phyloP scores from a whole-genome alignment of 495 filamentous ascomycete species.

The Aspergillus steynii region DNA sequence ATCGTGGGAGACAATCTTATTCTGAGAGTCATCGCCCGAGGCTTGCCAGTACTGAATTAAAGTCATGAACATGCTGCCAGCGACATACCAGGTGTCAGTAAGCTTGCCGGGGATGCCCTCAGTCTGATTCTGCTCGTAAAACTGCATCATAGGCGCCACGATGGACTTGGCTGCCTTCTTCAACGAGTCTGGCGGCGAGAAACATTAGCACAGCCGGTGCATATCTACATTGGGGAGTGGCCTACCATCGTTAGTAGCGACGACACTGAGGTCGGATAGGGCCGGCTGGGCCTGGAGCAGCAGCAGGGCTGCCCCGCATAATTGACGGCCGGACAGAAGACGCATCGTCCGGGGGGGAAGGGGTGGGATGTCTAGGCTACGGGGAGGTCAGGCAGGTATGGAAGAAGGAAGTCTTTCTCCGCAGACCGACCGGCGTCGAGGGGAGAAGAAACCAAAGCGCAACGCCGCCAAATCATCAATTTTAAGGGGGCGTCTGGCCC shows the following conservation, averaged over 20 bases:
- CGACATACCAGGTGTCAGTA: slow-evolving; percentile 48
- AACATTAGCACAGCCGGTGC: not conserved
- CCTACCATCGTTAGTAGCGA: slow-evolving; percentile 16
- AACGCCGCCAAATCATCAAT: not conserved
- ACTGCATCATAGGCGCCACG: slow-evolving; percentile 44
- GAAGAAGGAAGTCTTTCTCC: not conserved
- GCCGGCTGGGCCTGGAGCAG: slow-evolving; percentile 18
- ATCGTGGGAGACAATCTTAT: slow-evolving; percentile 43
- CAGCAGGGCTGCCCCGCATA: slow-evolving; percentile 19
- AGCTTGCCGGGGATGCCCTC: slow-evolving; percentile 40
- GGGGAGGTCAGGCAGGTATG: not conserved
- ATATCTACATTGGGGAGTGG: slow-evolving; percentile 3
- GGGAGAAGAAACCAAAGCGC: not conserved
- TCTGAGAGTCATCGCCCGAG: slow-evolving; percentile 48
- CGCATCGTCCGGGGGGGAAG: slow-evolving; percentile 1
- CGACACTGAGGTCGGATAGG: slow-evolving; percentile 16
- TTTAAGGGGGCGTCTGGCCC: not conserved
- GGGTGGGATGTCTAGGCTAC: not conserved
- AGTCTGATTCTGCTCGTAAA: slow-evolving; percentile 46
- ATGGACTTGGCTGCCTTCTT: slow-evolving; percentile 22
- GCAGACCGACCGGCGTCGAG: not conserved
- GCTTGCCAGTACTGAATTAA: slow-evolving; percentile 53
- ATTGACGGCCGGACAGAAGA: not conserved
- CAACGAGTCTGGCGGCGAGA: slow-evolving; percentile 18
- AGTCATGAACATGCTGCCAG: slow-evolving; percentile 47